phyloP scores from a whole-genome alignment of 1,284 basidiomycete species.

The Ceratobasidium sp. region DNA sequence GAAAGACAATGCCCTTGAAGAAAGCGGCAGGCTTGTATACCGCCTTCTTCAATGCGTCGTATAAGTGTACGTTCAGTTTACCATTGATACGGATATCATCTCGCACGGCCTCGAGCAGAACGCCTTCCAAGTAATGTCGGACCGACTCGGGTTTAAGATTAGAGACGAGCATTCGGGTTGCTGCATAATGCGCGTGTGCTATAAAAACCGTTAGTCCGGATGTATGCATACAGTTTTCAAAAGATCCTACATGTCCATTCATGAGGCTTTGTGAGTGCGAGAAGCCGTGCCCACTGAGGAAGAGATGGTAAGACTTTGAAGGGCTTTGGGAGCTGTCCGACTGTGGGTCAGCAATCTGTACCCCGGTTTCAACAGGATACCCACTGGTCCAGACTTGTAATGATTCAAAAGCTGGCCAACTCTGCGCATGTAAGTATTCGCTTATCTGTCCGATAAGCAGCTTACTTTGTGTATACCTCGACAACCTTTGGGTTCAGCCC shows the following conservation, averaged over 20 bases:
- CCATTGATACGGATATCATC: slow-evolving; percentile 85
- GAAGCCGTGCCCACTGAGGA: slow-evolving; percentile 94
- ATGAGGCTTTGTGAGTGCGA: slow-evolving; percentile 92
- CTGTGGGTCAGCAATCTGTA: background rate
- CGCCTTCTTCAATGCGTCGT: slow-evolving; percentile 90
- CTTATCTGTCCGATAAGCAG: slow-evolving; percentile 29
- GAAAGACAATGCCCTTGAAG: slow-evolving; percentile 98
- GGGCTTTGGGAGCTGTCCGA: slow-evolving; percentile 79
- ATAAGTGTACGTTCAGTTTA: slow-evolving; percentile 93
- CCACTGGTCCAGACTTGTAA: slow-evolving; percentile 89
- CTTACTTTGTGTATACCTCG: slow-evolving; percentile 93
- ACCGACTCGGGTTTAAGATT: slow-evolving; percentile 97
- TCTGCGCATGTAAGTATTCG: slow-evolving; percentile 20
- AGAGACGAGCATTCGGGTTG: slow-evolving; percentile 95
- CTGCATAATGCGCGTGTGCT: slow-evolving; percentile 91
- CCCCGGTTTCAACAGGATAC: background rate
- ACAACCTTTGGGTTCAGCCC: slow-evolving; percentile 97
- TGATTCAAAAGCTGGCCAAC: slow-evolving; percentile 80
- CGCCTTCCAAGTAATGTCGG: slow-evolving; percentile 93
- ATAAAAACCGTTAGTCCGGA: background rate
- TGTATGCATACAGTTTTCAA: background rate
- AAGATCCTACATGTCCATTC: slow-evolving; percentile 77
- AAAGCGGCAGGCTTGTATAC: slow-evolving; percentile 98
- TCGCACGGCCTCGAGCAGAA: slow-evolving; percentile 89
- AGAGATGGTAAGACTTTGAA: slow-evolving; percentile 99